Percentiles rank a stretch among this genome's conserved stretches.
phyloP scores from a whole-genome alignment of 1,139 yeast genomes.

The Kazachstania sp. region DNA sequence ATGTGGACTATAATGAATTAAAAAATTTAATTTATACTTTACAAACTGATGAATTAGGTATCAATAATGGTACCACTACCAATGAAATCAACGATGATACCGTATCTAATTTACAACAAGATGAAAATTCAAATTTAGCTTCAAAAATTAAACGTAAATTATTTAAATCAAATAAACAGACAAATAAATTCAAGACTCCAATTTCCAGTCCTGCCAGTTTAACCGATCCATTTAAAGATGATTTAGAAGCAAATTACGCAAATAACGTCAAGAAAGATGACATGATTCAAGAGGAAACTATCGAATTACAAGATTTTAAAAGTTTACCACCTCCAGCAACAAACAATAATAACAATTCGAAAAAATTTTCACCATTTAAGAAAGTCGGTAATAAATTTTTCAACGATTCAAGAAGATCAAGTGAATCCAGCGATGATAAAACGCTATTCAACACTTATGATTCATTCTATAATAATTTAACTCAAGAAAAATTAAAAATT shows the following conservation, averaged over 20 bases:
- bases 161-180: slow-evolving; percentile 15
- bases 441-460: slow-evolving; percentile 27
- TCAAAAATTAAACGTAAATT: slow-evolving; percentile 15
- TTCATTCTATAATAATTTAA: slow-evolving; percentile 46
- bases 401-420: slow-evolving; percentile 19
- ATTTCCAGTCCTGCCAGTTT: not conserved
- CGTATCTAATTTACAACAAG: not conserved
- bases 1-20: slow-evolving; percentile 54
- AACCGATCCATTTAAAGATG: not conserved
- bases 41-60: slow-evolving; percentile 46
- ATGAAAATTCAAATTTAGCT: slow-evolving; percentile 6
- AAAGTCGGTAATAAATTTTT: slow-evolving; percentile 12
- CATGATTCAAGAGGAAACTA: slow-evolving; percentile 24
- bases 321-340: not conserved
- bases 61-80: slow-evolving; percentile 11
- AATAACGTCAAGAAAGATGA: slow-evolving; percentile 6
- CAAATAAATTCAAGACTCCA: not conserved
- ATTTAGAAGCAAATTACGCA: not conserved
- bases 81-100: slow-evolving; percentile 8
- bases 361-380: slow-evolving; percentile 8
- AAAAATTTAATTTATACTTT: slow-evolving; percentile 56
- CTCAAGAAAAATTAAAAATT: slow-evolving; percentile 48
- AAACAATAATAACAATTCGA: not conserved
- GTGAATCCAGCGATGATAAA: slow-evolving; percentile 22
- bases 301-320: slow-evolving; percentile 20